phyloP scores from a whole-genome alignment of 1,139 yeast species.

The Geotrichum histeridarum region DNA sequence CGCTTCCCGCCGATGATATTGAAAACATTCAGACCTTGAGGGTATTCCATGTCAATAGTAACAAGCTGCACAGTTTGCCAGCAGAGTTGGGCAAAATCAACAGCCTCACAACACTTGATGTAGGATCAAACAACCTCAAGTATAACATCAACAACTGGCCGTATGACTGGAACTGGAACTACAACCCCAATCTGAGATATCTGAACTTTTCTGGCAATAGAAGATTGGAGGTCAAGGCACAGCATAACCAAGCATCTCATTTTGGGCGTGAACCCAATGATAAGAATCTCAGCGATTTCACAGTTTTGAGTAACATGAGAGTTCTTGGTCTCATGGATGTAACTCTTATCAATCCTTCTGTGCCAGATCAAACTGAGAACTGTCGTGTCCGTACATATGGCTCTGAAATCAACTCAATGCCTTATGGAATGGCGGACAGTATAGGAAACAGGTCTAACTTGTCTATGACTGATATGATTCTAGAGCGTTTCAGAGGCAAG shows the following conservation, averaged over 20 bases:
- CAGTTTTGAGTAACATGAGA: constrained; percentile 63
- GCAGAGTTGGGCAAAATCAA: constrained; percentile 74
- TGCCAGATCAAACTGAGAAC: constrained; percentile 82
- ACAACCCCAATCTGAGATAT: constrained; percentile 68
- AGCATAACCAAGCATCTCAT: constrained; percentile 41
- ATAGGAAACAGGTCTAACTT: constrained; percentile 66
- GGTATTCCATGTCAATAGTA: constrained; percentile 69
- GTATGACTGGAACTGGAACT: constrained; percentile 97
- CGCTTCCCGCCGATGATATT: constrained; percentile 81
- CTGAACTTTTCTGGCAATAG: constrained; percentile 90
- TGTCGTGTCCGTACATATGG: constrained; percentile 89
- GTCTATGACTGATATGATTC: constrained; percentile 75
- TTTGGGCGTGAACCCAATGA: constrained; percentile 33
- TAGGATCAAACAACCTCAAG: constrained; percentile 83
- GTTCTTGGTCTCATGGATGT: constrained; percentile 91
- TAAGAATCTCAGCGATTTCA: constrained; percentile 64
- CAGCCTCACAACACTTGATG: constrained; percentile 70
- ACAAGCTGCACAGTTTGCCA: constrained; percentile 81
- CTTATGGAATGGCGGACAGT: constrained; percentile 88
- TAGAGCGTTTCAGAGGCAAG: constrained; percentile 83
- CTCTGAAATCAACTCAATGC: constrained; percentile 70
- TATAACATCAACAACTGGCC: constrained; percentile 93
- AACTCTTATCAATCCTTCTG: constrained; percentile 72
- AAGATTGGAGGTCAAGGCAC: constrained; percentile 77
- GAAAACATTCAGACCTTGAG: constrained; percentile 56